Percentiles rank a stretch among this genome's conserved stretches.
Conservation (phyloP, 352 stramenopile species). For the Globisporangium mamillatum region DNA sequence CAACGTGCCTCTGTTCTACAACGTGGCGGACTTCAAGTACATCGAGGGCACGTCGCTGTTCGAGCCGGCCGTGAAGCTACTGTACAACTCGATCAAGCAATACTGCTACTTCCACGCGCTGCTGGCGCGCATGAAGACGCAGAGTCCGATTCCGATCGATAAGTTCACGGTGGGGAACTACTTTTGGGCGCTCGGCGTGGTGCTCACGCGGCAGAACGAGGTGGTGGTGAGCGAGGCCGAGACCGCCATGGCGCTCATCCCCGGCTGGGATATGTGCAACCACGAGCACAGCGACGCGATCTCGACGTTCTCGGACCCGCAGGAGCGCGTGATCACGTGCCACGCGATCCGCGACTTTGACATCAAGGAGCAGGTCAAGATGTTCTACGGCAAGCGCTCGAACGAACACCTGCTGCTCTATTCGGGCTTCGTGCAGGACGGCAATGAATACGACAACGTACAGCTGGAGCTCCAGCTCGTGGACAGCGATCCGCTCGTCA, state of each 20-base stretch:
- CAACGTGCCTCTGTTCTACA: slow-evolving; percentile 50
- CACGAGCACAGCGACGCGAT: slow-evolving; percentile 44
- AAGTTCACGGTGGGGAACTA: slow-evolving; percentile 53
- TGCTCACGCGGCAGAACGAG: slow-evolving; percentile 64
- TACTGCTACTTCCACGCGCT: slow-evolving; percentile 46
- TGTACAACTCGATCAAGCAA: slow-evolving; percentile 65
- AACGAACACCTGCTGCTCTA: slow-evolving; percentile 57
- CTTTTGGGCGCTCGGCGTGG: slow-evolving; percentile 53
- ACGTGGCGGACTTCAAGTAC: slow-evolving; percentile 36
- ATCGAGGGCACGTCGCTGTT: slow-evolving; percentile 40
- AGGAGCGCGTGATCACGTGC: slow-evolving; percentile 29
- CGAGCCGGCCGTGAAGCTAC: slow-evolving; percentile 35
- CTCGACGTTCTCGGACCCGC: slow-evolving; percentile 41
- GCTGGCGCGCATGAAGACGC: slow-evolving; percentile 21
- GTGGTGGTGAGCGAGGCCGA: slow-evolving; percentile 25
- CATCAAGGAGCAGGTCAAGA: slow-evolving; percentile 39
- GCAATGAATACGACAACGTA: slow-evolving; percentile 35
- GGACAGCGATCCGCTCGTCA: slow-evolving; percentile 29
- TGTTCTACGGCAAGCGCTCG: slow-evolving; percentile 61
- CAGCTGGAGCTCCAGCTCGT: slow-evolving; percentile 21
- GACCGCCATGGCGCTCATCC: slow-evolving; percentile 46
- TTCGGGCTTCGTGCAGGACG: slow-evolving; percentile 47
- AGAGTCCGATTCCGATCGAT: slow-evolving; percentile 24
- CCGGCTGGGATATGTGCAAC: slow-evolving; percentile 67
- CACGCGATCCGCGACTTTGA: slow-evolving; percentile 38